These are phyloP conservation scores for Cystofilobasidium macerans DNA, from an alignment of 768 basidiomycete species.

Conservation along the genomic window DNA sequence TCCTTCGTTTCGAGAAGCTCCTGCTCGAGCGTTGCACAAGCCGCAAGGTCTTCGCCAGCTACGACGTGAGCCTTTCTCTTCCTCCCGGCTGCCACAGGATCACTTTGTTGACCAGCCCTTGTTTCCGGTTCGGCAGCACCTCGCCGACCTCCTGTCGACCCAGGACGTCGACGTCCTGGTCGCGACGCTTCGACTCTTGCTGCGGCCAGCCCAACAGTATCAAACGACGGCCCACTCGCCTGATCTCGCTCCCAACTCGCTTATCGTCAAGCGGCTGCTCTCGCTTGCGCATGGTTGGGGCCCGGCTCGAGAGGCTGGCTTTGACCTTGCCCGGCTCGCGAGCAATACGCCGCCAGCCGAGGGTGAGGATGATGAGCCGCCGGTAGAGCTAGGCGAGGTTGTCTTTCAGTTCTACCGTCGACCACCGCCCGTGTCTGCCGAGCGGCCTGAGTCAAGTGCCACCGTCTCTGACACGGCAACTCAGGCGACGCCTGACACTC, in stretches of 20 bases:
- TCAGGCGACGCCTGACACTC: conserved; percentile 31
- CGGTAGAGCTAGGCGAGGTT: conserved; percentile 31
- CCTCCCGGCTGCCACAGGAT: no score
- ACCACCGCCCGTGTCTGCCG: conserved; percentile 28
- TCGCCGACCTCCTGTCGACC: conserved; percentile 76
- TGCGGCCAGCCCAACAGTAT: conserved; percentile 91
- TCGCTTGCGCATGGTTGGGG: conserved; percentile 72
- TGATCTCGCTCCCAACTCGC: conserved; percentile 56
- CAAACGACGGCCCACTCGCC: conserved; percentile 67
- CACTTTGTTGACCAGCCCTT: no score
- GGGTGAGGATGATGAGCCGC: conserved; percentile 30
- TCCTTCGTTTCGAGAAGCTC: conserved; percentile 77
- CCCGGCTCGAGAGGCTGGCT: conserved; percentile 65
- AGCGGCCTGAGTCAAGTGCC: conserved; percentile 26
- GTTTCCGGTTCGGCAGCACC: conserved; percentile 51
- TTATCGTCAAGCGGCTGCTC: conserved; percentile 62
- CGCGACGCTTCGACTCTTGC: conserved; percentile 66
- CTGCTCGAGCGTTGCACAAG: conserved; percentile 96
- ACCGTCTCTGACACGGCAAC: conserved; percentile 33
- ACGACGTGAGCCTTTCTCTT: conserved; percentile 59
- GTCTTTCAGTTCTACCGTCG: conserved; percentile 36
- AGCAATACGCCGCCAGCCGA: conserved; percentile 28
- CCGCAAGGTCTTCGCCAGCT: conserved; percentile 87
- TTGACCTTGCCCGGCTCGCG: conserved; percentile 64
- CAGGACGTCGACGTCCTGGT: conserved; percentile 82